Base-by-base conservation (phyloP, 495 filamentous ascomycete species). In the Hypoxylon crocopeplum region DNA sequence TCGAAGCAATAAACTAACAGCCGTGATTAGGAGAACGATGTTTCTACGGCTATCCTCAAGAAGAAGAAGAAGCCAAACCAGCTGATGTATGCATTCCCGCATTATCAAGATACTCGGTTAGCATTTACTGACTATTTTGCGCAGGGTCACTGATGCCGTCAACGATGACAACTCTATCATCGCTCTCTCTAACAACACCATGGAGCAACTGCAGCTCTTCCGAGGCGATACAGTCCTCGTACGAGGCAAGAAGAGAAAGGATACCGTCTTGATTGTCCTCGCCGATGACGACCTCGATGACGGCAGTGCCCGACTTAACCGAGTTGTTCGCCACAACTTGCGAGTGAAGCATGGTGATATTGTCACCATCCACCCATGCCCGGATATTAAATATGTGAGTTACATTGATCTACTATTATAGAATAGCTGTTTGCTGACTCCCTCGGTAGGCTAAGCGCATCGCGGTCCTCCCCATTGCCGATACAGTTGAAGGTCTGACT, bases 21-120 rank as follows among this genome's bases (percentile, higher is more conserved):
- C 46, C 29, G 46, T 4, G 27, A 62, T 32, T 70, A 95, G 91
- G 87, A 87, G 59, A 88, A 97, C 68, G 93, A 96, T 66, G 93
- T 89, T 37, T 84, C 94, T n/a, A 98, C 95, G 13, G 94, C 94
- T 63, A 98, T 98, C 60, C 85, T 98, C 63, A 97, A 96, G 81
- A 97, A 97, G 84, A 98, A 98, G 86, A 98, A 98, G 92, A 98
- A 98, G 92, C 92, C 92, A 56, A 98, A 98, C 79, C 92, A 90
- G 56, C 77, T 98, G 76, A 96, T 98, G 91, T 93, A 82, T 68
- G 89, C 75, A 51, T 41, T 15, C 44, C 13, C 15, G 40, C 34
- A 3, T 61, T 30, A 17, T 8, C 13, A 37, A n/a, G 34, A 10
- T 13, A 21, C 32, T 45, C 29, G 19, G 13, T 17, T 33, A 34